Percentiles rank a stretch among this genome's conserved stretches.
These are phyloP conservation scores for Fusarium cicatricum DNA, from an alignment of 2,329 filamentous ascomycete species.

Conservation along the genomic window DNA sequence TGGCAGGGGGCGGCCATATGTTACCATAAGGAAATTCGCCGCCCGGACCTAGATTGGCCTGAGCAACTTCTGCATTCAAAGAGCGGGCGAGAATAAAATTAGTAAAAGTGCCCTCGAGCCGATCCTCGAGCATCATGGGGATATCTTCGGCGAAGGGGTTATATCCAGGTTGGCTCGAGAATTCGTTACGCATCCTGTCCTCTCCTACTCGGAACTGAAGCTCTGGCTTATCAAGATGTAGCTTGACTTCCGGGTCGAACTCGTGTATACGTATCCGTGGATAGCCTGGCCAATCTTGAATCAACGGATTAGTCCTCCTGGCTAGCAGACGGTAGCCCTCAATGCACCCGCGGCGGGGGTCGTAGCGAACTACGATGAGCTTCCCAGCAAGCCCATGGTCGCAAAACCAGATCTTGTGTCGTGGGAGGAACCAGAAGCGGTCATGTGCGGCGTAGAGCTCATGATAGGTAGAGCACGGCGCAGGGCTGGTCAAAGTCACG, in stretches of 20 bases:
- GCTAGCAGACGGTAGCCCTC: slow-evolving; percentile 82
- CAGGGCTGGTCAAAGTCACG: slow-evolving; percentile 59
- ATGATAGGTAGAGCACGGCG: slow-evolving; percentile 70
- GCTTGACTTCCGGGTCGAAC: slow-evolving; percentile 73
- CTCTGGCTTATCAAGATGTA: slow-evolving; percentile 80
- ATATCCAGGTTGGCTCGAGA: slow-evolving; percentile 33
- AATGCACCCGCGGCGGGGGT: slow-evolving; percentile 76
- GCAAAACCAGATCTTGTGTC: slow-evolving; percentile 85
- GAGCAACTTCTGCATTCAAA: slow-evolving; percentile 48
- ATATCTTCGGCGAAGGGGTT: slow-evolving; percentile 59
- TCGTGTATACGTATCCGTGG: slow-evolving; percentile 72
- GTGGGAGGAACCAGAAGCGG: slow-evolving; percentile 84
- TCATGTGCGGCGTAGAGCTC: slow-evolving; percentile 79
- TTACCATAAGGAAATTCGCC: slow-evolving; percentile 54
- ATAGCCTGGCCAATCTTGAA: slow-evolving; percentile 72
- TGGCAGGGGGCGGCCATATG: slow-evolving; percentile 79
- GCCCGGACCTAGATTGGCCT: slow-evolving; percentile 38
- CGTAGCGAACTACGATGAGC: slow-evolving; percentile 79
- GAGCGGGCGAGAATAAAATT: slow-evolving; percentile 73
- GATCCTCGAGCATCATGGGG: slow-evolving; percentile 60
- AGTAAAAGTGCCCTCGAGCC: slow-evolving; percentile 63
- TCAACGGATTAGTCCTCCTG: slow-evolving; percentile 61
- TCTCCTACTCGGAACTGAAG: slow-evolving; percentile 59
- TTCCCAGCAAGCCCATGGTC: slow-evolving; percentile 78
- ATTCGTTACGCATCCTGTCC: slow-evolving; percentile 33